phyloP scores from a whole-genome alignment of 805 yeast species.

The Ogataea sp. region DNA sequence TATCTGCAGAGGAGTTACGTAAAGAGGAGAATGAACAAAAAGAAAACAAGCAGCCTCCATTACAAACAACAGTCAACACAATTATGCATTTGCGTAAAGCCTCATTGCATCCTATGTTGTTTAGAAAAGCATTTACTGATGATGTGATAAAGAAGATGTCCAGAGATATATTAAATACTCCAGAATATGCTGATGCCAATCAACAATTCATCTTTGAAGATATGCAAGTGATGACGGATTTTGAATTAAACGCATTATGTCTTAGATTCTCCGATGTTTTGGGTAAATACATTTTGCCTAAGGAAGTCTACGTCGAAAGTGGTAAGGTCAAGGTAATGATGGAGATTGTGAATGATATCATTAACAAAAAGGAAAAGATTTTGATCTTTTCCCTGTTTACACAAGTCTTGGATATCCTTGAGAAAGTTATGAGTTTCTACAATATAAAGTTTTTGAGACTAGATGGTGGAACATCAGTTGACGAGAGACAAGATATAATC shows the following conservation, averaged over 20 bases:
- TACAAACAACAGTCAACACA: conserved; percentile 47
- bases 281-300: conserved; percentile 41
- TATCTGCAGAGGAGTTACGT: conserved; percentile 27
- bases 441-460: conserved; percentile 69
- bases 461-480: conserved; percentile 94
- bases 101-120: conserved; percentile 83
- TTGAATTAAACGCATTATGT: conserved; percentile 74
- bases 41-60: conserved; percentile 15
- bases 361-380: conserved; percentile 54
- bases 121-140: conserved; percentile 59
- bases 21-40: conserved; percentile 12
- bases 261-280: conserved; percentile 62
- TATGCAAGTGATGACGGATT: conserved; percentile 92
- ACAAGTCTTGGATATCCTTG: conserved; percentile 83
- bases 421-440: conserved; percentile 56
- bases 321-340: conserved; percentile 65
- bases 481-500: conserved; percentile 83
- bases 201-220: conserved; percentile 76
- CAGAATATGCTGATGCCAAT: conserved; percentile 71
- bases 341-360: conserved; percentile 48
- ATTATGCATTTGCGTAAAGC: conserved; percentile 90
- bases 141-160: conserved; percentile 58
- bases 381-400: conserved; percentile 88
- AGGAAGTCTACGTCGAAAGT: conserved; percentile 47
- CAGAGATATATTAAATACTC: conserved; percentile 69